Base-by-base conservation (phyloP, 75 land plant species). In the Cupressus sempervirens region DNA sequence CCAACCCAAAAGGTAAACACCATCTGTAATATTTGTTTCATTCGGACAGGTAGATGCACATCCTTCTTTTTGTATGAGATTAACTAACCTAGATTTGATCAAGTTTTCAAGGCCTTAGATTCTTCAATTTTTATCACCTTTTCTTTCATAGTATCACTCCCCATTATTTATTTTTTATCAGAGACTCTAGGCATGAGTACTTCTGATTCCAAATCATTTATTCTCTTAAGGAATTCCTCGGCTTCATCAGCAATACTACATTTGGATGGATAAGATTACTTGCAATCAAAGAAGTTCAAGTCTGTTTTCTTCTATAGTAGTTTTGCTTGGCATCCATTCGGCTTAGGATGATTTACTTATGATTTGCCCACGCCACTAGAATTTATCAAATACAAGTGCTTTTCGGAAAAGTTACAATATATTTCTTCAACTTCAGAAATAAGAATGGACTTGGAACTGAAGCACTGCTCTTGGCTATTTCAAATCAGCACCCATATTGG, bases 1-100 rank as follows among this genome's bases (percentile, higher is more conserved):
- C 38, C 83, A 82, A 52, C 9, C 83, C 83, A 82, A 34, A 82
- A 82, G 83, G 83, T 82, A 82, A 82, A 70, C 23, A 13, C 36
- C 23, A 15, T 82, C 54, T 82, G 36, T 36, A 82, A 12, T 32
- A 7, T 53, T 82, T 50, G 30, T 82, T 30, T 70, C 30, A 70
- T 70, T 32, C 12, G 74, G 74, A 70, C 32, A 68, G 72, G 26
- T 68, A 68, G 72, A 68, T 29, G 10, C 20, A 56, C 2, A 29
- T 68, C 10, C 72, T 29, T n/a, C n/a, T 3, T 29, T 29, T 68
- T 1, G 10, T 68, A 7, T 68, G 72, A 68, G 29, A 29, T 26
- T 68, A 29, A 26, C 26, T 68, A 32, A 29, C 29, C 72, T 29
- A n/a, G 32, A 70, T 30, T 30, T 32, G 74, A 32, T 70, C 67